Percentiles rank a stretch among this genome's conserved stretches.
Evolutionary conservation across 495 filamentous ascomycete species (phyloP).

Genomic region (Penicillium crystallinum): DNA sequence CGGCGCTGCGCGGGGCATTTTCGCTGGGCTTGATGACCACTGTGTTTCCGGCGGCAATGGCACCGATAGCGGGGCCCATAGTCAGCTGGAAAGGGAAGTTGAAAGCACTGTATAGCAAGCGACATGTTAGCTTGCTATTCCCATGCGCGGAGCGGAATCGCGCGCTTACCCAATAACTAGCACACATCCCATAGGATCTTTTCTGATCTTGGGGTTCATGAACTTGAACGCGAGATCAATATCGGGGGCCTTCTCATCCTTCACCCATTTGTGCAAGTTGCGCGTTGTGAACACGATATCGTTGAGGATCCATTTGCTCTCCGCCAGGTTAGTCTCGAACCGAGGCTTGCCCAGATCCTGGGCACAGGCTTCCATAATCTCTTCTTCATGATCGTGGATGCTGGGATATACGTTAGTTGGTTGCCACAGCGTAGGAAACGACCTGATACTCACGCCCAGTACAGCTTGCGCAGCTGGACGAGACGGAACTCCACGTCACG

Average conservation of each 20-base stretch:
- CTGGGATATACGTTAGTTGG: slow-evolving; percentile 25
- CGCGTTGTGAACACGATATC: slow-evolving; percentile 72
- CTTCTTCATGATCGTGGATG: slow-evolving; percentile 66
- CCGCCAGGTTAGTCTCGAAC: slow-evolving; percentile 65
- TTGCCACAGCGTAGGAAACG: background rate
- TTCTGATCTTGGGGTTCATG: slow-evolving; percentile 70
- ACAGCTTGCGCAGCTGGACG: slow-evolving; percentile 83
- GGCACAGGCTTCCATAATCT: slow-evolving; percentile 63
- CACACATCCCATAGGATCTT: slow-evolving; percentile 81
- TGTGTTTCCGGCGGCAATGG: slow-evolving; percentile 87
- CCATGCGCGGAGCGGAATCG: background rate
- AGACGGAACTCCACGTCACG: slow-evolving; percentile 75
- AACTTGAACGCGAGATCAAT: slow-evolving; percentile 60
- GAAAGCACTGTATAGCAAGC: slow-evolving; percentile 52
- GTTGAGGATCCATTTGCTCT: slow-evolving; percentile 67
- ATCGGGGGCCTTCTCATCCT: slow-evolving; percentile 71
- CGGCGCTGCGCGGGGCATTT: slow-evolving; percentile 66
- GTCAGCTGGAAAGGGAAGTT: slow-evolving; percentile 86
- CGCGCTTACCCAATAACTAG: slow-evolving; percentile 72
- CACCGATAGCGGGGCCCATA: slow-evolving; percentile 75
- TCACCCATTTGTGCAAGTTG: slow-evolving; percentile 73
- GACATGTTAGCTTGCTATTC: slow-evolving; percentile 9
- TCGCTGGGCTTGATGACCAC: slow-evolving; percentile 88
- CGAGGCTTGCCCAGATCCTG: slow-evolving; percentile 68
- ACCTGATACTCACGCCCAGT: slow-evolving; percentile 65